Percentiles rank a stretch among this genome's conserved stretches.
Conservation (phyloP, 495 filamentous ascomycete species). For the Aspergillus carlsbadensis region DNA sequence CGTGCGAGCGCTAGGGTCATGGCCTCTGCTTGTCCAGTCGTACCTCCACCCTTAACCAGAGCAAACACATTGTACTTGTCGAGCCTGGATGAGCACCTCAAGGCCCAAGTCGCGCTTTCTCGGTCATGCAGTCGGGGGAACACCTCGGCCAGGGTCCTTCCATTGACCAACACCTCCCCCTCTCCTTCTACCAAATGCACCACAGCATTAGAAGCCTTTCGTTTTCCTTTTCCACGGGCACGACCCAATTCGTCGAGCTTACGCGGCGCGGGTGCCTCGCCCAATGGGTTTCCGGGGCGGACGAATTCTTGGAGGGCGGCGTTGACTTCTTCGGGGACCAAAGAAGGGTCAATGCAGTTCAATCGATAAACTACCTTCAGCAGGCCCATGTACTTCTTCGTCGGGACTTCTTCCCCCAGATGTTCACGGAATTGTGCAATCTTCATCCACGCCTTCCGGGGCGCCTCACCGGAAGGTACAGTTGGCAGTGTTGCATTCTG, state of each 20-base stretch:
- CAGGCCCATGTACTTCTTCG: constrained; percentile 74
- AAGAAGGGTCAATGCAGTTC: constrained; percentile 78
- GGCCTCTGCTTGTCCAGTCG: constrained; percentile 93
- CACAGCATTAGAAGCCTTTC: constrained; percentile 81
- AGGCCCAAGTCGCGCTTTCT: constrained; percentile 89
- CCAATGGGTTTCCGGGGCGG: constrained; percentile 69
- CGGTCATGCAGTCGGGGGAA: constrained; percentile 91
- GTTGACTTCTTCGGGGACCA: constrained; percentile 69
- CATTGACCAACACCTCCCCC: constrained; percentile 87
- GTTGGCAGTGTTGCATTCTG: constrained; percentile 71
- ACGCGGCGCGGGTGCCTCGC: constrained; percentile 53
- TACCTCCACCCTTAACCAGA: constrained; percentile 77
- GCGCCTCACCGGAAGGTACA: constrained; percentile 60
- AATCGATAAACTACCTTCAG: constrained; percentile 73
- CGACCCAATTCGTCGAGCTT: constrained; percentile 71
- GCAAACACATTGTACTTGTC: constrained; percentile 99
- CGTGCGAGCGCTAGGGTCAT: constrained; percentile 89
- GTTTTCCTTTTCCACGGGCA: constrained; percentile 72
- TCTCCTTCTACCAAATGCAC: constrained; percentile 89
- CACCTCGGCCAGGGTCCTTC: constrained; percentile 69
- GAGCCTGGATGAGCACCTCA: constrained; percentile 76
- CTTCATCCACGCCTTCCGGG: constrained; percentile 82
- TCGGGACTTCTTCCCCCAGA: constrained; percentile 73
- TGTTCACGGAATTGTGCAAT: constrained; percentile 70
- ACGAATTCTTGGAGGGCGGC: constrained; percentile 66